Percentiles rank a stretch among this genome's conserved stretches.
Evolutionary conservation across 106 monocot genomes (phyloP).

Genomic region (Dactylorhiza incarnata): DNA sequence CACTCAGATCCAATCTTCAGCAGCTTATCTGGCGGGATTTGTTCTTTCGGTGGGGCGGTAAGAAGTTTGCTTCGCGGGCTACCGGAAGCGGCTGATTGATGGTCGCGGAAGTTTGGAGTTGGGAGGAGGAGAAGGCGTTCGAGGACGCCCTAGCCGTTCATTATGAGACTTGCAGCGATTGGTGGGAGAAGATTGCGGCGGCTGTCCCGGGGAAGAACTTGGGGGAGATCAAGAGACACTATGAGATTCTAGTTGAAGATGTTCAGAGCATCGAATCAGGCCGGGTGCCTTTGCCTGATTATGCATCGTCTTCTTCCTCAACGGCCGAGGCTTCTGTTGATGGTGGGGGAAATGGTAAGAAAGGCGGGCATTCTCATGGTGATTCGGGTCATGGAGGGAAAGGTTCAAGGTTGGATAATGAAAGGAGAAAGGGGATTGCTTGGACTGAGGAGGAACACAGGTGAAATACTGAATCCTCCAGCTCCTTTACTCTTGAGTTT

Average conservation of each 20-base stretch:
- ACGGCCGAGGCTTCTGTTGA: constrained; percentile 7
- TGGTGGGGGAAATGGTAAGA: constrained; percentile 15
- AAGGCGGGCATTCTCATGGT: constrained; percentile 13
- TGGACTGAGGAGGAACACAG: constrained; percentile 30
- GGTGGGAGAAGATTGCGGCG: constrained; percentile 37
- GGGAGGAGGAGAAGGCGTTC: constrained; percentile 55
- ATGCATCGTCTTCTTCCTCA: constrained; percentile 9
- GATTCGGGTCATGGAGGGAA: constrained; percentile 22
- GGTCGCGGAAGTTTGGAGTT: constrained; percentile 23
- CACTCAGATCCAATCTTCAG: not conserved
- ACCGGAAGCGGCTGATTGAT: not conserved
- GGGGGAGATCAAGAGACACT: constrained; percentile 45
- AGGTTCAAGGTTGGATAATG: constrained; percentile 34
- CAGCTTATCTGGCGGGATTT: not conserved
- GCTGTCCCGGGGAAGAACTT: constrained; percentile 34
- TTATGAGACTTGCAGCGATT: constrained; percentile 15
- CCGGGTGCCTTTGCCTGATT: constrained; percentile 30
- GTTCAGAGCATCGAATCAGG: constrained; percentile 44
- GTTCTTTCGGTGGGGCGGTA: not conserved
- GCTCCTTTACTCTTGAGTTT: not conserved
- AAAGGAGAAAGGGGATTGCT: constrained; percentile 41
- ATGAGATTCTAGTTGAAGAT: constrained; percentile 39
- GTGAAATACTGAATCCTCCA: not conserved
- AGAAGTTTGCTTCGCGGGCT: not conserved
- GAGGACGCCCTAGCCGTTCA: constrained; percentile 42